These are phyloP conservation scores for Kodamaea neixiangensis DNA, from an alignment of 805 yeast species.

Conservation along the genomic window DNA sequence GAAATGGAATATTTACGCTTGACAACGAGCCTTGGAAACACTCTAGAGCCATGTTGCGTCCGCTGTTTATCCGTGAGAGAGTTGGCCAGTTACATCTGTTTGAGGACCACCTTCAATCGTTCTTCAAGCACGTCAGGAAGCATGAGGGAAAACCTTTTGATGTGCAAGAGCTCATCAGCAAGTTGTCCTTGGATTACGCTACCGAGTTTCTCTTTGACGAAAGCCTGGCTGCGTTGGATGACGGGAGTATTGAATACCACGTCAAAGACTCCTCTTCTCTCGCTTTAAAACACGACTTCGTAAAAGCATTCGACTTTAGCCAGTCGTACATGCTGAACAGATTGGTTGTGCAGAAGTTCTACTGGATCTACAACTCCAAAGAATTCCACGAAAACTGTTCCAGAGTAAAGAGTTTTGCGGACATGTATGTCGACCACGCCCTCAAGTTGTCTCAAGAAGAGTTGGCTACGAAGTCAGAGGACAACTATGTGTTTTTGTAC, in stretches of 20 bases:
- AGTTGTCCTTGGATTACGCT: slow-evolving; percentile 18
- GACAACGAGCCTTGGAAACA: slow-evolving; percentile 24
- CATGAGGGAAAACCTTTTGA: slow-evolving; percentile 9
- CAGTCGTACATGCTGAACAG: slow-evolving; percentile 19
- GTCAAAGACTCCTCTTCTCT: slow-evolving; percentile 1
- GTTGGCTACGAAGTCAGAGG: slow-evolving; percentile 28
- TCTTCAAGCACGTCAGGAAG: slow-evolving; percentile 12
- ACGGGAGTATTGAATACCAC: slow-evolving; percentile 10
- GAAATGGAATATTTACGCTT: slow-evolving; percentile 24
- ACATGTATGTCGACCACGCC: slow-evolving; percentile 40
- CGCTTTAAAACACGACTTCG: slow-evolving; percentile 17
- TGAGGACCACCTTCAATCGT: slow-evolving; percentile 16
- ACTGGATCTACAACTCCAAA: slow-evolving; percentile 17
- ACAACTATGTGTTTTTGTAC: slow-evolving; percentile 45
- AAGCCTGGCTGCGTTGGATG: slow-evolving; percentile 5
- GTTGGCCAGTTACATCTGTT: slow-evolving; percentile 19
- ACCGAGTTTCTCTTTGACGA: slow-evolving; percentile 22
- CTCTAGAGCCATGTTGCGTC: slow-evolving; percentile 23
- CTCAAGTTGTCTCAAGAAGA: slow-evolving; percentile 30
- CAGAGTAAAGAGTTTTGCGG: slow-evolving; percentile 31
- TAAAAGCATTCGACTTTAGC: slow-evolving; percentile 20
- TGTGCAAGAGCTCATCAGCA: slow-evolving; percentile 10
- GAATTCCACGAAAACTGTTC: slow-evolving; percentile 18
- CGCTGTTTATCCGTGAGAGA: slow-evolving; percentile 22
- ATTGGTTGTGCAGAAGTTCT: slow-evolving; percentile 20